phyloP scores from a whole-genome alignment of 129 eudicot genomes.

The Smallanthus sonchifolius region DNA sequence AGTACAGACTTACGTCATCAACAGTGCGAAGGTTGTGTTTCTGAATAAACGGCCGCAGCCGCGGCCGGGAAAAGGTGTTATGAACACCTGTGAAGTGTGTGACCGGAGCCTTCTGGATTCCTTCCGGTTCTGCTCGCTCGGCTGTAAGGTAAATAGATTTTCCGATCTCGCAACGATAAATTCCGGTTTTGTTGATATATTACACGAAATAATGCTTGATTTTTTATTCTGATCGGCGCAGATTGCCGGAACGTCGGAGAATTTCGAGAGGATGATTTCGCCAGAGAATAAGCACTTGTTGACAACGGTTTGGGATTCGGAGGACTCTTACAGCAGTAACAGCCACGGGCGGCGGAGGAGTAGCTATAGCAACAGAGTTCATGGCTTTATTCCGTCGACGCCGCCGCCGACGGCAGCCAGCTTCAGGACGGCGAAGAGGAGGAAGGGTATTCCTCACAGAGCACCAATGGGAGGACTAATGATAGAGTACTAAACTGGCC shows the following conservation, averaged over 20 bases:
- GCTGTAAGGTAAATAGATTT: slow-evolving; percentile 65
- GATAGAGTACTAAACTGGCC: slow-evolving; percentile 39
- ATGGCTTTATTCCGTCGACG: slow-evolving; percentile 75
- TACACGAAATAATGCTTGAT: background rate
- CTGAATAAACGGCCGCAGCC: slow-evolving; percentile 89
- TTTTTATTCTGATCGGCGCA: slow-evolving; percentile 14
- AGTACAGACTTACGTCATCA: slow-evolving; percentile 85
- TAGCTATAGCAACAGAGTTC: slow-evolving; percentile 19
- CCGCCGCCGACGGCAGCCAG: slow-evolving; percentile 56
- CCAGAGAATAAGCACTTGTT: slow-evolving; percentile 41
- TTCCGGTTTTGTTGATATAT: background rate
- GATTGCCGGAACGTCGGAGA: slow-evolving; percentile 66
- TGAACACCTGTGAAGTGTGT: slow-evolving; percentile 78
- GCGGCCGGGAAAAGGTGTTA: slow-evolving; percentile 90
- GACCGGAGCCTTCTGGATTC: slow-evolving; percentile 90
- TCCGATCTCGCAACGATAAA: background rate
- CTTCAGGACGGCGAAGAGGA: slow-evolving; percentile 55
- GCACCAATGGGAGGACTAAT: slow-evolving; percentile 75
- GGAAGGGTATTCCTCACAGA: slow-evolving; percentile 94
- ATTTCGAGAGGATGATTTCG: slow-evolving; percentile 32
- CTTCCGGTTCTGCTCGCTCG: slow-evolving; percentile 91
- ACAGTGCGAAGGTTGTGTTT: slow-evolving; percentile 91
- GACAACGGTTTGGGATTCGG: slow-evolving; percentile 49
- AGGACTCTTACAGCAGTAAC: slow-evolving; percentile 66
- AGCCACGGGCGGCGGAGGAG: slow-evolving; percentile 30